Conservation (phyloP, 495 filamentous ascomycete genomes). For the Podospora pseudocomata region DNA sequence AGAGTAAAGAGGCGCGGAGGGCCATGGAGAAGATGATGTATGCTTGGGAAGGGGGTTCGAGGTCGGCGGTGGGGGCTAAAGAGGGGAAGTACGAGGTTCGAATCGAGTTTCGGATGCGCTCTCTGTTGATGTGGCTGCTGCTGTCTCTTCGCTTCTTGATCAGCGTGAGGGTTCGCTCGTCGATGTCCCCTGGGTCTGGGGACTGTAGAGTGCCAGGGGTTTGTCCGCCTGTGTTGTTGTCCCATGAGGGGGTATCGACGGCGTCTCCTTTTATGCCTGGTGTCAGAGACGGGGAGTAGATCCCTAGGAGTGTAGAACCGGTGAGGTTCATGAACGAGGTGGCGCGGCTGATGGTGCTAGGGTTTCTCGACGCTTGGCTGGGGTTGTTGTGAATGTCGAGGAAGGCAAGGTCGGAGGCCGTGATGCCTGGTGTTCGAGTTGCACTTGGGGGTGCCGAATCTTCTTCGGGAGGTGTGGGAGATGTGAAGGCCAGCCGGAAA, state of each 20-base stretch:
- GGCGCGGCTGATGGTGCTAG: conserved; percentile 51
- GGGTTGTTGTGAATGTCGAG: conserved; percentile 32
- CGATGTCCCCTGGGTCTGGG: conserved; percentile 6
- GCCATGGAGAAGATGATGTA: conserved; percentile 33
- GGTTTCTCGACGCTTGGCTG: not conserved
- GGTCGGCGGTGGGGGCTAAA: not conserved
- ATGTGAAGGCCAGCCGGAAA: conserved; percentile 60
- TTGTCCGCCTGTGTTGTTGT: conserved; percentile 22
- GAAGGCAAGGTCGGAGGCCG: conserved; percentile 36
- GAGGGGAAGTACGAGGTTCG: conserved; percentile 4
- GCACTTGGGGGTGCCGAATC: conserved; percentile 33
- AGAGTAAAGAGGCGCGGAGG: conserved; percentile 63
- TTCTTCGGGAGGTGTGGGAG: conserved; percentile 46
- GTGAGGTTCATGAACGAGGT: conserved; percentile 84
- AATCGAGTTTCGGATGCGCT: not conserved
- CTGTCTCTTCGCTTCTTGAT: conserved; percentile 22
- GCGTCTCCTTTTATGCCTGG: conserved; percentile 18
- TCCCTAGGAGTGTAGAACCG: conserved; percentile 82
- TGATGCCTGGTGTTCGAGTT: conserved; percentile 23
- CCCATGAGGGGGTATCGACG: conserved; percentile 56
- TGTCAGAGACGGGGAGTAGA: conserved; percentile 61
- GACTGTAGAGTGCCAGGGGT: conserved; percentile 6
- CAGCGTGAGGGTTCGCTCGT: conserved; percentile 21
- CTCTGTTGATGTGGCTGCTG: conserved; percentile 22
- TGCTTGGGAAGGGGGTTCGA: not conserved